Conservation (phyloP, 768 basidiomycete species). For the Macrocybe gigantea region DNA sequence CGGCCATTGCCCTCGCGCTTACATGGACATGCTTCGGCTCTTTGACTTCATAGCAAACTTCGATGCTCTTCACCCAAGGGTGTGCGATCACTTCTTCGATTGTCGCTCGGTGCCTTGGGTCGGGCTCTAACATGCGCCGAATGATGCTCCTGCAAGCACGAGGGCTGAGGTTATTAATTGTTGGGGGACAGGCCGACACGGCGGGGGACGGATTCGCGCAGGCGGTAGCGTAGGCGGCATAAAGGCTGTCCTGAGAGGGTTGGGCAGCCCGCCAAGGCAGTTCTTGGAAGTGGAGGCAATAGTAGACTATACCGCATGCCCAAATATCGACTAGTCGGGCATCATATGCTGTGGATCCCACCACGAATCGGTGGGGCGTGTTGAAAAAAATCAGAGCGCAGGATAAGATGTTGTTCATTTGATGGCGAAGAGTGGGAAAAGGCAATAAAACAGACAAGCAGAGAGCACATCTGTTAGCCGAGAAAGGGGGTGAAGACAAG, state of each 20-base stretch:
- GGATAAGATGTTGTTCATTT: conserved; percentile 1
- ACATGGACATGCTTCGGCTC: conserved; percentile 71
- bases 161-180: conserved; percentile 86
- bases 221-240: conserved; percentile 65
- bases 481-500: conserved; percentile 18
- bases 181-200: conserved; percentile 48
- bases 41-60: conserved; percentile 68
- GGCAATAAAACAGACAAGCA: conserved; percentile 14
- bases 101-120: conserved; percentile 67
- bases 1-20: conserved; percentile 54
- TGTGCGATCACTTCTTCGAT: conserved; percentile 81
- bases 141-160: conserved; percentile 78
- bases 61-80: conserved; percentile 74
- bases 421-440: neutral
- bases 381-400: neutral
- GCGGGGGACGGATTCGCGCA: conserved; percentile 41
- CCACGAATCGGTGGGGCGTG: neutral
- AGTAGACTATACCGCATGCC: conserved; percentile 96
- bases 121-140: conserved; percentile 93
- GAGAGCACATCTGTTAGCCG: conserved; percentile 32
- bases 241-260: conserved; percentile 63
- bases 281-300: conserved; percentile 97
- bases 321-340: conserved; percentile 96
- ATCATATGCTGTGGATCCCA: conserved; percentile 73
- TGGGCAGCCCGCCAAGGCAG: conserved; percentile 97